Evolutionary conservation across 208 protist genomes (phyloP), one percentile per base, ranked within the genome.

Genomic region (Wallacemonas collosoma): DNA sequence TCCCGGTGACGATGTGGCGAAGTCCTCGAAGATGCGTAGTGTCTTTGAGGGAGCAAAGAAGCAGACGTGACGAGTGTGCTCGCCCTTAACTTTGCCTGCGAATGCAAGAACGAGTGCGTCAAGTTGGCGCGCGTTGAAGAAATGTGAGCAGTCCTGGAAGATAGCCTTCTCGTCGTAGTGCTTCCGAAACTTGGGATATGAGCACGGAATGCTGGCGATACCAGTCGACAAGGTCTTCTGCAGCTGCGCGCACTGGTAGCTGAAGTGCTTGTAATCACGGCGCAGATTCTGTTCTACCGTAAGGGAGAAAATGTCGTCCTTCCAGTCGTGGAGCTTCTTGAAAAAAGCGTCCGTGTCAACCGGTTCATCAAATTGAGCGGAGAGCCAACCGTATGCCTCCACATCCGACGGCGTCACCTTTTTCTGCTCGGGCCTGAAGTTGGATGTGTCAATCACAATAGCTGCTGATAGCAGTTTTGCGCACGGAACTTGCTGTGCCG

Each of bases 221-320:
- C 92, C 92, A 3, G 81, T 80, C 40, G 68, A 48, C 39, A 92
- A 45, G 0, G 61, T 47, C 15, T 71, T 66, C 9, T 45, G 56
- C 48, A 66, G 50, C 15, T 35, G 48, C 2, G 41, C 65, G 12
- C 73, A 74, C 39, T 61, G 47, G 68, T 87, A 93, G 17, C 79
- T 76, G 61, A 93, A 97, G 26, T 75, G 60, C 67, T 97, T 97
- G 76, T 90, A 95, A 70, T 97, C 92, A 2, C 92, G 81, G 38
- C 82, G 75, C 58, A 95, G 70, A 67, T 94, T 91, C 56, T 97
- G 79, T 36, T 75, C 67, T 3, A 94, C 64, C 35, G 78, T 87
- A 11, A 97, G 80, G n/a, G 43, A 53, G 41, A 91, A 77, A 36
- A 95, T 88, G 51, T 97, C 90, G 14, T 84, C 76, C 71, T 93